Base-by-base conservation (phyloP, 495 filamentous ascomycete species). In the Tuber borchii region DNA sequence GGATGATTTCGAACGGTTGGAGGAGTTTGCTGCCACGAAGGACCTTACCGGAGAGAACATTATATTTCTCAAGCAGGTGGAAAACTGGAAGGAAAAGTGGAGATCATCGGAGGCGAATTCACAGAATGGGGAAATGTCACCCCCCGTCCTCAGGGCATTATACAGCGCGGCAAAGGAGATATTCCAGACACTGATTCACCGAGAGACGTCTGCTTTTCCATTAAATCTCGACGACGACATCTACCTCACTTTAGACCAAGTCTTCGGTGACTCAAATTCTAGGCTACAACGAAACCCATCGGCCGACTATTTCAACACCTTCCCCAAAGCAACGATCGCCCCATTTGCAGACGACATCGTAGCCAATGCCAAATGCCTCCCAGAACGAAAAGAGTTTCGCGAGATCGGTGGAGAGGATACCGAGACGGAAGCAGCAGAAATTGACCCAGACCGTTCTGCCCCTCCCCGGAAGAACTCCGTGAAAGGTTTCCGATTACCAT, bases 31-130 rank as follows among this genome's bases (percentile, higher is more conserved):
- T 26, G 87, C 88, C n/a, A 84, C 85, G 2, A 84, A 86, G 74
- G 89, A 90, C 69, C 88, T 90, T 78, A 89, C 88, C 26, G 87
- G 88, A 48, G 89, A 90, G 82, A 90, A 90, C 80, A 87, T 90
- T 69, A 84, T 88, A 70, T 90, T 90, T 84, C 86, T 90, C 4
- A 88, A 84, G 72, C 83, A 83, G 78, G 83, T 89, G 72, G 82
- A 85, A 4, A 83, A 84, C 51, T 90, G 88, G 87, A 88, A 87
- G 76, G 75, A 70, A 74, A 75, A 73, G 31, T 86, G 86, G 85
- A 77, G 51, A 31, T 39, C 77, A 12, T 75, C 78, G 14, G 80
- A 79, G 45, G 79, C 71, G 46, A 74, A 82, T 73, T 71, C 70
- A 37, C 43, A 68, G 37, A 46, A 42, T n/a, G 48, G 65, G 19